A percentile compares a stretch with the other conserved stretches of the same genome.
Evolutionary conservation across 1,284 basidiomycete genomes (phyloP).

Genomic region (Cutaneotrichosporon sp.): DNA sequence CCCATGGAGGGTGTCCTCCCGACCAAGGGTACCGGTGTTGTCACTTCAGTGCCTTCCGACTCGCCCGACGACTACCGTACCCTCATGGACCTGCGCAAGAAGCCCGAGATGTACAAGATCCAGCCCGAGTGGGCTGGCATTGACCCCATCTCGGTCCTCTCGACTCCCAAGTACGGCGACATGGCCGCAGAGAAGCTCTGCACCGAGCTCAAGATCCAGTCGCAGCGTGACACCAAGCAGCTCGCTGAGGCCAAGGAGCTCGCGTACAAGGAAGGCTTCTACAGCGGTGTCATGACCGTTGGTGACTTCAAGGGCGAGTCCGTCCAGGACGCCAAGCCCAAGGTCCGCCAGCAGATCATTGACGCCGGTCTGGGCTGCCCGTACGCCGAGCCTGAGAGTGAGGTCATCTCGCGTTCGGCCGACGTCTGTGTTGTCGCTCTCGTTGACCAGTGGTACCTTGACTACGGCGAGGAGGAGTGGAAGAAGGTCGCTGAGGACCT

Average conservation of each 20-base stretch:
- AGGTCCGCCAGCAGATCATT: constrained; percentile 82
- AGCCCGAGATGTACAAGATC: constrained; percentile 95
- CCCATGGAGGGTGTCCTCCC: constrained; percentile 97
- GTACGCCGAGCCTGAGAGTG: constrained; percentile 93
- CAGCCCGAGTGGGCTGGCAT: constrained; percentile 81
- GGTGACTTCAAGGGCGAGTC: constrained; percentile 82
- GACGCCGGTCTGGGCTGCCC: constrained; percentile 70
- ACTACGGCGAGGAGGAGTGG: constrained; percentile 92
- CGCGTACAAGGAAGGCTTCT: constrained; percentile 98
- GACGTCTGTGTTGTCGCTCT: constrained; percentile 98
- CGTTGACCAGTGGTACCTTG: constrained; percentile 99
- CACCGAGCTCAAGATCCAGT: constrained; percentile 89
- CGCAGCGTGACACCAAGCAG: constrained; percentile 88
- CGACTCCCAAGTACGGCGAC: constrained; percentile 84
- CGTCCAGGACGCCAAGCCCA: constrained; percentile 86
- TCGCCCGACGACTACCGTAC: constrained; percentile 96
- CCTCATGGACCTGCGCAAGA: constrained; percentile 88
- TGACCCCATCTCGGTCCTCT: constrained; percentile 82
- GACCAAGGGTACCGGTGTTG: constrained; percentile 97
- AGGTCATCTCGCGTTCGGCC: constrained; percentile 80
- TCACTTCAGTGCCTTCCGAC: constrained; percentile 96
- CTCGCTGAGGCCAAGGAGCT: constrained; percentile 96
- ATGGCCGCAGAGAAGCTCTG: constrained; percentile 84
- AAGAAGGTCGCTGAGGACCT: constrained; percentile 77
- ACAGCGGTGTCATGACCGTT: constrained; percentile 81